Conservation (phyloP, 1,284 basidiomycete genomes). For the Trametes hirsuta region DNA sequence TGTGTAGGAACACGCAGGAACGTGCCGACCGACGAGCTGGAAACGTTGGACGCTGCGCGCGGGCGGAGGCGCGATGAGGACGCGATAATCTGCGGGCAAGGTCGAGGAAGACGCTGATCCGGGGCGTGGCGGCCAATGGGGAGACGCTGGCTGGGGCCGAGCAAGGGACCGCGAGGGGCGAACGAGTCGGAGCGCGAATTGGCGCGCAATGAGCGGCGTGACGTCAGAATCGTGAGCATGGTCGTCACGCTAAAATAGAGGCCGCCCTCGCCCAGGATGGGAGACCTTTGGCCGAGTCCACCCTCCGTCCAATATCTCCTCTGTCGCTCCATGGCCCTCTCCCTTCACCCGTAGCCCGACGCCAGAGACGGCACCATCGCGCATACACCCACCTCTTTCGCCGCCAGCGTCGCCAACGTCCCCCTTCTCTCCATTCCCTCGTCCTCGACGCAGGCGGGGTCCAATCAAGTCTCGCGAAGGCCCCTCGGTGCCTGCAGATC, state of each 20-base stretch:
- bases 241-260: slow-evolving; percentile 11
- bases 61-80: not conserved
- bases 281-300: slow-evolving; percentile 2
- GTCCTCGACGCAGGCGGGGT: not conserved
- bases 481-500: slow-evolving; percentile 21
- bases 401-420: not conserved
- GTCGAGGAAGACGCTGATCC: slow-evolving; percentile 1
- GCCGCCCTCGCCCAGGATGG: slow-evolving; percentile 4
- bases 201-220: slow-evolving; percentile 2
- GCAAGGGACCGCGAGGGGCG: not conserved
- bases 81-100: not conserved
- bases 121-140: slow-evolving; percentile 7
- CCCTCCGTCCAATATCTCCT: not conserved
- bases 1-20: too few species aligned
- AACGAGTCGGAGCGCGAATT: not conserved
- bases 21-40: too few species aligned
- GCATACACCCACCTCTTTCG: slow-evolving; percentile 1
- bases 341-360: slow-evolving; percentile 1
- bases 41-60: not conserved
- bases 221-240: slow-evolving; percentile 5
- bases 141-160: not conserved
- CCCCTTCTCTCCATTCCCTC: not conserved
- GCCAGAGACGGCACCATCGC: not conserved
- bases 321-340: slow-evolving; percentile 10
- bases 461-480: not conserved